phyloP scores from a whole-genome alignment of 345 rosid species.

The Lepidium aucheri region DNA sequence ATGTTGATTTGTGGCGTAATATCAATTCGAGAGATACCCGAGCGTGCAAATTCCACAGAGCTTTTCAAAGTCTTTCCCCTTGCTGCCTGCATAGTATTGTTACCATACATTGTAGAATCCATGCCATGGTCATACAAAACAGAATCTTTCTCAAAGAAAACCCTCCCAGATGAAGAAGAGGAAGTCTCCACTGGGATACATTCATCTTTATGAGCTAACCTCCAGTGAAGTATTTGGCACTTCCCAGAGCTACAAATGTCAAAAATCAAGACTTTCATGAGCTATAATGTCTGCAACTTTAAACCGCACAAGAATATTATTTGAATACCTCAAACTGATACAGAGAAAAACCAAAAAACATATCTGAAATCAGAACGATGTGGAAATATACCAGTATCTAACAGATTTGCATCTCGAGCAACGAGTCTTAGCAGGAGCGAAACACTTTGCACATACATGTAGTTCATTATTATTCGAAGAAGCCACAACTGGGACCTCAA shows the following conservation, averaged over 20 bases:
- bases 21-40: conserved; percentile 32
- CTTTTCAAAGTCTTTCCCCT: conserved; percentile 28
- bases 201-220: conserved; percentile 66
- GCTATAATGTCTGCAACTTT: not conserved
- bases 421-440: conserved; percentile 64
- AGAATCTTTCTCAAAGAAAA: conserved; percentile 35
- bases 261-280: not conserved
- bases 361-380: not conserved
- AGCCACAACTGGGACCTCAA: conserved; percentile 32
- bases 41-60: conserved; percentile 15
- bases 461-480: conserved; percentile 40
- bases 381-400: conserved; percentile 62
- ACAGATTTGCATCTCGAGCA: conserved; percentile 84
- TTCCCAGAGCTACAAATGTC: conserved; percentile 63
- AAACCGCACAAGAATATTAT: not conserved
- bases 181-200: conserved; percentile 43
- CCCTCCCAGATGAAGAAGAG: conserved; percentile 37
- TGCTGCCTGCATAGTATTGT: conserved; percentile 25
- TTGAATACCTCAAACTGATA: not conserved
- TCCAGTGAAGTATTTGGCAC: conserved; percentile 96
- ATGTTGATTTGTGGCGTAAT: conserved; percentile 32
- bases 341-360: not conserved
- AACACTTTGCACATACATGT: conserved; percentile 68
- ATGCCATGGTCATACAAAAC: conserved; percentile 19
- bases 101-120: conserved; percentile 29